phyloP scores from a whole-genome alignment of 306 rosid species.

The Geum urbanum region DNA sequence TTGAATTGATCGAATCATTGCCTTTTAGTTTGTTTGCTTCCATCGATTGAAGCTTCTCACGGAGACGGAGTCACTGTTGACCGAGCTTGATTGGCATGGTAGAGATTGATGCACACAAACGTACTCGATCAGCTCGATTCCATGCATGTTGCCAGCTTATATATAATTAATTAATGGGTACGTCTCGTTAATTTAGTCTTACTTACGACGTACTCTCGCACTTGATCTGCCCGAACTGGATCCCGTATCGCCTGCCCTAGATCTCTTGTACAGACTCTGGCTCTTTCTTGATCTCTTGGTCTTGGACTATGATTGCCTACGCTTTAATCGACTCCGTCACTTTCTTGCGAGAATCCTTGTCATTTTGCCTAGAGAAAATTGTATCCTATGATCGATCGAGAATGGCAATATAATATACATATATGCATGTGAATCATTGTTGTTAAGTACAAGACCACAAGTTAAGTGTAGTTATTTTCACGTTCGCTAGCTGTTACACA shows the following conservation, averaged over 20 bases:
- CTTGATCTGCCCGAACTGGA: background rate
- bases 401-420: too few species aligned
- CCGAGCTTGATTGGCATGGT: too few species aligned
- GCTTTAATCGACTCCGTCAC: constrained; percentile 1
- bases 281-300: background rate
- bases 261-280: background rate
- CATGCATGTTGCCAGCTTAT: too few species aligned
- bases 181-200: background rate
- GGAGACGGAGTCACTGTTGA: too few species aligned
- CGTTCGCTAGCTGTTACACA: background rate
- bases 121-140: too few species aligned
- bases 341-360: background rate
- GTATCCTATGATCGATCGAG: too few species aligned
- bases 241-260: too few species aligned
- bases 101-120: too few species aligned
- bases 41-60: too few species aligned
- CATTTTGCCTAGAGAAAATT: background rate
- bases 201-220: background rate
- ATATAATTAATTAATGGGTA: too few species aligned
- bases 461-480: background rate
- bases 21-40: too few species aligned
- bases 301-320: background rate
- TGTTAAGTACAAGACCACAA: background rate
- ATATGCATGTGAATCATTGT: background rate
- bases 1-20: too few species aligned